Evolutionary conservation across 257 asterid genomes (phyloP).

Genomic region (Eucommia ulmoides): DNA sequence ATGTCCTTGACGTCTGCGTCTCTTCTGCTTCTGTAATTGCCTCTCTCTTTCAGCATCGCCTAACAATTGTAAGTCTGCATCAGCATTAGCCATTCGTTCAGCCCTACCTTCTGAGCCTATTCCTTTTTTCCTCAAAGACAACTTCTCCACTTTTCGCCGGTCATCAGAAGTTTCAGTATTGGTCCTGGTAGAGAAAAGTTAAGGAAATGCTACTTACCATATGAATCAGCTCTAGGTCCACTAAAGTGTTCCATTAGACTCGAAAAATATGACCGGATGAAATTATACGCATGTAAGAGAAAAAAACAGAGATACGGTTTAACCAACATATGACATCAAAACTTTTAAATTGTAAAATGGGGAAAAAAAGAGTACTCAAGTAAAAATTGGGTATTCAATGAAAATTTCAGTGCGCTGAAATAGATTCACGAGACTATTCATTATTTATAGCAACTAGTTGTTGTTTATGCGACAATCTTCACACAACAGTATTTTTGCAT

Average conservation of each 20-base stretch:
- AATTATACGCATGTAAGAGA: background rate
- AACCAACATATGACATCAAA: too few relatives aligned
- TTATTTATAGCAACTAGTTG: too few relatives aligned
- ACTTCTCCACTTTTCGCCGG: slow-evolving; percentile 52
- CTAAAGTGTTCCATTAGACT: background rate
- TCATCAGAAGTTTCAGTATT: slow-evolving; percentile 35
- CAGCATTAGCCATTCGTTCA: slow-evolving; percentile 70
- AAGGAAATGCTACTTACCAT: background rate
- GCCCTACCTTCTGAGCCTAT: slow-evolving; percentile 90
- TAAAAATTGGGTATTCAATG: too few relatives aligned
- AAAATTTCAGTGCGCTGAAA: too few relatives aligned
- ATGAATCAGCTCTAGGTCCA: background rate
- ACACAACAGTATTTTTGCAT: too few relatives aligned
- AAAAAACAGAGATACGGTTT: too few relatives aligned
- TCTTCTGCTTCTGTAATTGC: slow-evolving; percentile 71
- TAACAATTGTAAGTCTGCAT: slow-evolving; percentile 81
- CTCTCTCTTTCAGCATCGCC: slow-evolving; percentile 78
- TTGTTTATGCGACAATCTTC: too few relatives aligned
- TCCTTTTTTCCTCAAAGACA: slow-evolving; percentile 75
- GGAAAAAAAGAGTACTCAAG: too few relatives aligned
- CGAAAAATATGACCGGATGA: background rate
- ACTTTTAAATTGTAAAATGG: too few relatives aligned
- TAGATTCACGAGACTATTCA: too few relatives aligned
- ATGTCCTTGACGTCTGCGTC: slow-evolving; percentile 83
- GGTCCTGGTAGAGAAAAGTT: slow-evolving; percentile 36